phyloP scores from a whole-genome alignment of 768 basidiomycete species.

The Lentinula edodes region DNA sequence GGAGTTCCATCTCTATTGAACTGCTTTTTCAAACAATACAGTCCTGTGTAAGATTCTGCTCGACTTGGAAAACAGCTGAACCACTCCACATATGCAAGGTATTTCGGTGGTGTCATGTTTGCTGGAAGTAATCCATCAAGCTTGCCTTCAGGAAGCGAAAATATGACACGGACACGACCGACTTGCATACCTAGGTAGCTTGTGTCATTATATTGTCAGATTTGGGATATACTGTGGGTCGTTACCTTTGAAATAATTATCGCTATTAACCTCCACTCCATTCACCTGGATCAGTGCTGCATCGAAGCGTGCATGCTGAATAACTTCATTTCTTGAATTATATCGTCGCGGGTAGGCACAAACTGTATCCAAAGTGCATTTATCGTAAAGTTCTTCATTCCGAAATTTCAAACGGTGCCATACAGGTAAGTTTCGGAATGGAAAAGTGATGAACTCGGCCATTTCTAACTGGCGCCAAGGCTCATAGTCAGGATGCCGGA shows the following conservation, averaged over 20 bases:
- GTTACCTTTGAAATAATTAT: neutral
- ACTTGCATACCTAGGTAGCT: neutral
- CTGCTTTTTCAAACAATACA: neutral
- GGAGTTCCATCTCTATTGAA: neutral
- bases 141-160: neutral
- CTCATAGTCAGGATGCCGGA: neutral
- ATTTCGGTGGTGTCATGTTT: neutral
- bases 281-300: neutral
- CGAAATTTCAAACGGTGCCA: neutral
- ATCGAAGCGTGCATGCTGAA: neutral
- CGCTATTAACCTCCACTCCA: neutral
- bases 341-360: neutral
- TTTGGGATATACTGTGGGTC: no score
- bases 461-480: neutral
- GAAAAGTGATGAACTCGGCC: neutral
- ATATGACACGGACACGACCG: neutral
- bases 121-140: neutral
- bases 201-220: neutral
- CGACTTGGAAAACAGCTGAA: neutral
- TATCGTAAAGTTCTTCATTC: neutral
- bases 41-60: neutral
- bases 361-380: neutral
- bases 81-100: neutral
- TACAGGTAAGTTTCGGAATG: neutral
- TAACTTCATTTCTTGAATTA: neutral